Percentiles rank a stretch among this genome's conserved stretches.
Conservation (phyloP, 805 yeast genomes). For the Suhomyces faveliae region DNA sequence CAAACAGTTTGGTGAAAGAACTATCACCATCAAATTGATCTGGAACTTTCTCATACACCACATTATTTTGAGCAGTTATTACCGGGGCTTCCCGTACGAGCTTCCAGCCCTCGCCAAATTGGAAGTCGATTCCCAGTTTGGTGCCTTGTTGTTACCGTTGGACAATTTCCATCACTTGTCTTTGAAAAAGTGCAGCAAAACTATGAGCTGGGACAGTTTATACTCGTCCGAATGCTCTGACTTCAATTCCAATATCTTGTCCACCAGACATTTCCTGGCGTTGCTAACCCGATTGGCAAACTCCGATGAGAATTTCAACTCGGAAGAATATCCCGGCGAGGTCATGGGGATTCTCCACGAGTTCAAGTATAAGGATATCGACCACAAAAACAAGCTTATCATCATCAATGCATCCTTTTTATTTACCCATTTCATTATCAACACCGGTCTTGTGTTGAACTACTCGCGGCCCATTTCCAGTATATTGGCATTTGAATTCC, state of each 20-base stretch:
- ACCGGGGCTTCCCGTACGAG: slow-evolving; percentile 20
- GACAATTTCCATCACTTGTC: slow-evolving; percentile 9
- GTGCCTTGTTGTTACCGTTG: slow-evolving; percentile 20
- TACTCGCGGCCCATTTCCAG: slow-evolving; percentile 22
- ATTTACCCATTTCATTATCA: slow-evolving; percentile 29
- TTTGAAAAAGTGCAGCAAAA: slow-evolving; percentile 3
- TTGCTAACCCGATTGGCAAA: not conserved
- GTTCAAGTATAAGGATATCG: slow-evolving; percentile 1
- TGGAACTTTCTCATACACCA: slow-evolving; percentile 24
- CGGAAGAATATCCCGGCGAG: not conserved
- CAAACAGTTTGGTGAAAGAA: slow-evolving; percentile 24
- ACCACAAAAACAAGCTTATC: slow-evolving; percentile 19
- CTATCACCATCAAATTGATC: slow-evolving; percentile 19
- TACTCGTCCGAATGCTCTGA: slow-evolving; percentile 7
- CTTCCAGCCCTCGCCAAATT: slow-evolving; percentile 9
- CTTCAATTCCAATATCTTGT: slow-evolving; percentile 11
- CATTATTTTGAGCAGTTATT: slow-evolving; percentile 14
- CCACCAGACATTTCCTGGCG: slow-evolving; percentile 6
- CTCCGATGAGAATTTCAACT: not conserved
- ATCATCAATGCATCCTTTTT: slow-evolving; percentile 35
- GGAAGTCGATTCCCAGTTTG: slow-evolving; percentile 10
- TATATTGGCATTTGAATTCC: slow-evolving; percentile 32
- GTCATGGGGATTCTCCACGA: slow-evolving; percentile 3
- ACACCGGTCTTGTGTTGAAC: slow-evolving; percentile 24
- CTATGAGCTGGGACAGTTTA: slow-evolving; percentile 12